These are phyloP conservation scores for Collybia sp. DNA, from an alignment of 768 basidiomycete genomes.

Conservation along the genomic window DNA sequence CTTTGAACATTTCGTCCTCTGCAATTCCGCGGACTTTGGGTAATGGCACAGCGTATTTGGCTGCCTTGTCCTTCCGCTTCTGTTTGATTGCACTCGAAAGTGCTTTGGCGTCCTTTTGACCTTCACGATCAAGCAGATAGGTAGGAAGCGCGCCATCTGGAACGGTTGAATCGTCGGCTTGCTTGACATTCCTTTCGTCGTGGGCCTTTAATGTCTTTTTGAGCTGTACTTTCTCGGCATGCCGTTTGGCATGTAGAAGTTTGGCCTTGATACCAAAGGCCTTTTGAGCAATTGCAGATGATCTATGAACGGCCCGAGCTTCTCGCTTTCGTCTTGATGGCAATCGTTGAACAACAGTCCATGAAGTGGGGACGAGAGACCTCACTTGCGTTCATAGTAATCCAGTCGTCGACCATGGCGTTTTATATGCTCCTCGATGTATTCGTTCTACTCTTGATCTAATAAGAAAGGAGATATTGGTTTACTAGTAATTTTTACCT, in stretches of 20 bases:
- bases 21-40: constrained; percentile 98
- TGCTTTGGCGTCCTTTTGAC: constrained; percentile 97
- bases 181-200: constrained; percentile 98
- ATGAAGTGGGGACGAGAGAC: constrained; percentile 9
- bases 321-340: constrained; percentile 69
- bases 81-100: constrained; percentile 96
- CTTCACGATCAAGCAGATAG: constrained; percentile 94
- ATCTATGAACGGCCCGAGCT: constrained; percentile 70
- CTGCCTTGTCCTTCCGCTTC: constrained; percentile 97
- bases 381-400: constrained; percentile 92
- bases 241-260: constrained; percentile 93
- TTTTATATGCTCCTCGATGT: constrained; percentile 98
- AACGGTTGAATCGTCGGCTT: constrained; percentile 75
- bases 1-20: constrained; percentile 99
- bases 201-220: constrained; percentile 99
- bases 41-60: constrained; percentile 94
- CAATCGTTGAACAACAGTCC: constrained; percentile 1
- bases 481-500: constrained; percentile 36
- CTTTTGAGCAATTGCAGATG: constrained; percentile 86
- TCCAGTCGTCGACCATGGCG: constrained; percentile 95
- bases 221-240: constrained; percentile 97
- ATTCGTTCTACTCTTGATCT: constrained; percentile 75
- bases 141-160: constrained; percentile 93
- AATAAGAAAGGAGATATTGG: neutral
- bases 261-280: constrained; percentile 97